Conservation (phyloP, 1,284 basidiomycete genomes). For the Vanrija sp. region DNA sequence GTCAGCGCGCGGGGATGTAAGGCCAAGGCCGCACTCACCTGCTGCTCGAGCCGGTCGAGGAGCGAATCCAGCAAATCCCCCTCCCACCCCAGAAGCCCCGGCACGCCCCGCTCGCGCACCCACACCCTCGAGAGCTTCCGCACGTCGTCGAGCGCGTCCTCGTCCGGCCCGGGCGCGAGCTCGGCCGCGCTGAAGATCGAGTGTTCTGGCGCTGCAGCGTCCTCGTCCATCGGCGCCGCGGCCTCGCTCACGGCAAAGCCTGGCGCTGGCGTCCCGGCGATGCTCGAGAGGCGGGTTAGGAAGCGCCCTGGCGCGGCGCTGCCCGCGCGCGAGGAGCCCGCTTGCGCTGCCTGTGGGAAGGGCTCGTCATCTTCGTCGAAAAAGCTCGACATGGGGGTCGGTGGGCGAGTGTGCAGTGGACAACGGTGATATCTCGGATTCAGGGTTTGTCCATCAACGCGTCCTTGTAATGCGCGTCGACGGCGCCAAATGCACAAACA, state of each 20-base stretch:
- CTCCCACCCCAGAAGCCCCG: conserved; percentile 70
- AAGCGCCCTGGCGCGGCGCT: too few species aligned
- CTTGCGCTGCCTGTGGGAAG: background rate
- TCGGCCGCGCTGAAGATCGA: background rate
- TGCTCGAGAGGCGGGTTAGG: background rate
- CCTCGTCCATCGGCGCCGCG: background rate
- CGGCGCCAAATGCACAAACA: too few species aligned
- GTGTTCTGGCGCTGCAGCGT: background rate
- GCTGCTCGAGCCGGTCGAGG: conserved; percentile 76
- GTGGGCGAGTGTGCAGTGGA: too few species aligned
- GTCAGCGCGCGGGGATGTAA: background rate
- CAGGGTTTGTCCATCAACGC: too few species aligned
- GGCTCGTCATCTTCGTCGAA: conserved; percentile 19
- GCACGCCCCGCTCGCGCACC: conserved; percentile 80
- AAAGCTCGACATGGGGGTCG: conserved; percentile 18
- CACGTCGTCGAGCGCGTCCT: conserved; percentile 38
- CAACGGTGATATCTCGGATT: too few species aligned
- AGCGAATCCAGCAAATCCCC: conserved; percentile 67
- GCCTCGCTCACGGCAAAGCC: background rate
- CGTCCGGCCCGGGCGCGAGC: conserved; percentile 10
- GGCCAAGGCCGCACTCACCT: conserved; percentile 56
- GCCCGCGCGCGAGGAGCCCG: background rate
- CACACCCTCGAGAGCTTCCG: conserved; percentile 63
- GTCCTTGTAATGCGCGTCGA: too few species aligned
- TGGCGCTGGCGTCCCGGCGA: background rate